phyloP scores from a whole-genome alignment of 2,329 filamentous ascomycete genomes.

The Penicillium sp. region DNA sequence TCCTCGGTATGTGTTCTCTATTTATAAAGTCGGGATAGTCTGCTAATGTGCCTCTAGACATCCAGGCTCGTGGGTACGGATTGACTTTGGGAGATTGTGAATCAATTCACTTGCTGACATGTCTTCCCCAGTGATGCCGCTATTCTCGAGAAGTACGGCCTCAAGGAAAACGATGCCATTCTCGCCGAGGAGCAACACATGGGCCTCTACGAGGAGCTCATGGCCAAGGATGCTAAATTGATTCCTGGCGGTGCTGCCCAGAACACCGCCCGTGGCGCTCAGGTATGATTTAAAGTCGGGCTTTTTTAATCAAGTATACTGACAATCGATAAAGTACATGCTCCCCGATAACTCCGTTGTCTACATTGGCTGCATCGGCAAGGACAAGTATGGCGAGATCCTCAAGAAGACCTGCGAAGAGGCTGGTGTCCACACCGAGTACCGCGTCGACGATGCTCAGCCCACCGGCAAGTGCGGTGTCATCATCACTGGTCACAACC shows the following conservation, averaged over 20 bases:
- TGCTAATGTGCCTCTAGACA: slow-evolving; percentile 59
- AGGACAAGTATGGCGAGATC: slow-evolving; percentile 92
- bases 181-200: slow-evolving; percentile 90
- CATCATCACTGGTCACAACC: slow-evolving; percentile 94
- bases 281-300: slow-evolving; percentile 46
- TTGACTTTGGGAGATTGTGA: slow-evolving; percentile 5
- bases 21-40: neutral
- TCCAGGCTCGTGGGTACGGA: slow-evolving; percentile 72
- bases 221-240: slow-evolving; percentile 88
- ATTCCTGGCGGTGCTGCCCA: slow-evolving; percentile 95
- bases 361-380: slow-evolving; percentile 89
- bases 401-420: slow-evolving; percentile 81
- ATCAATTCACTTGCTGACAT: slow-evolving; percentile 6
- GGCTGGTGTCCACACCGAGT: slow-evolving; percentile 89
- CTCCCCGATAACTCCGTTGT: slow-evolving; percentile 85
- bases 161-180: slow-evolving; percentile 97
- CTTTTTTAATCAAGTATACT: slow-evolving; percentile 3
- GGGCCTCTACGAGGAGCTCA: slow-evolving; percentile 86
- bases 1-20: slow-evolving; percentile 64
- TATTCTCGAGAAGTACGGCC: slow-evolving; percentile 84
- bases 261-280: slow-evolving; percentile 93
- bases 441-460: slow-evolving; percentile 80
- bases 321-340: slow-evolving; percentile 64
- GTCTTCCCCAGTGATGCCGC: slow-evolving; percentile 63
- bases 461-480: slow-evolving; percentile 94